Evolutionary conservation across 352 stramenopile genomes (phyloP).

Genomic region (Globisporangium orthogonon): DNA sequence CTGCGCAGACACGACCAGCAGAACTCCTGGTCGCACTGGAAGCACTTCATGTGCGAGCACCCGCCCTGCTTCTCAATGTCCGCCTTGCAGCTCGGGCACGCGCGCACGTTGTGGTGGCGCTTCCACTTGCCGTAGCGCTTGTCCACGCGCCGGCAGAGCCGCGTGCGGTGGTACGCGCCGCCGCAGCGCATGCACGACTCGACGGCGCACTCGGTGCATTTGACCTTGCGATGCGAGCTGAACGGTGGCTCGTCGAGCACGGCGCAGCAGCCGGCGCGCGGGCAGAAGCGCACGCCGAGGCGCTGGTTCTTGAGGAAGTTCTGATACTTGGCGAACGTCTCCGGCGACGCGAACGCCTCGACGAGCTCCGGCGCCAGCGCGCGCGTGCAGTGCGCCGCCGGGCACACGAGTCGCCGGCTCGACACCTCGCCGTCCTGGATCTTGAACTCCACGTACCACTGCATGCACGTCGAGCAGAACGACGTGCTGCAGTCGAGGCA

Average conservation of each 20-base stretch:
- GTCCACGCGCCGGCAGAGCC: constrained; percentile 51
- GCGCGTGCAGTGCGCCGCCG: constrained; percentile 43
- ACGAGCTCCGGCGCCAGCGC: constrained; percentile 46
- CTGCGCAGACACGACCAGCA: constrained; percentile 72
- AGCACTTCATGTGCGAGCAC: constrained; percentile 83
- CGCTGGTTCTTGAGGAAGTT: constrained; percentile 60
- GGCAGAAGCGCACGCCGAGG: constrained; percentile 66
- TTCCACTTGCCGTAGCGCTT: constrained; percentile 65
- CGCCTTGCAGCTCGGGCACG: constrained; percentile 57
- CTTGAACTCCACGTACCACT: constrained; percentile 75
- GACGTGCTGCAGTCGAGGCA: constrained; percentile 34
- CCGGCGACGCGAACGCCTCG: constrained; percentile 36
- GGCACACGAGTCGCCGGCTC: constrained; percentile 65
- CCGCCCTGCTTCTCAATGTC: constrained; percentile 84
- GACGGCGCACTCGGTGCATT: constrained; percentile 33
- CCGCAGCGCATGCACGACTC: constrained; percentile 74
- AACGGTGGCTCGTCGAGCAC: constrained; percentile 50
- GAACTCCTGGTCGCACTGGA: constrained; percentile 81
- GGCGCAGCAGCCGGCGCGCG: constrained; percentile 50
- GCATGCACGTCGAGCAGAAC: constrained; percentile 58
- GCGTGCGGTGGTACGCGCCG: constrained; percentile 44
- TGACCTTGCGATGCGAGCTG: constrained; percentile 32
- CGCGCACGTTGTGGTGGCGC: constrained; percentile 60
- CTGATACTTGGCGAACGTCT: constrained; percentile 57
- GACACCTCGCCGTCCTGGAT: constrained; percentile 73